These are phyloP conservation scores for Entophlyctis luteolus DNA, from an alignment of 192 early-diverging fungal genomes.

Conservation along the genomic window DNA sequence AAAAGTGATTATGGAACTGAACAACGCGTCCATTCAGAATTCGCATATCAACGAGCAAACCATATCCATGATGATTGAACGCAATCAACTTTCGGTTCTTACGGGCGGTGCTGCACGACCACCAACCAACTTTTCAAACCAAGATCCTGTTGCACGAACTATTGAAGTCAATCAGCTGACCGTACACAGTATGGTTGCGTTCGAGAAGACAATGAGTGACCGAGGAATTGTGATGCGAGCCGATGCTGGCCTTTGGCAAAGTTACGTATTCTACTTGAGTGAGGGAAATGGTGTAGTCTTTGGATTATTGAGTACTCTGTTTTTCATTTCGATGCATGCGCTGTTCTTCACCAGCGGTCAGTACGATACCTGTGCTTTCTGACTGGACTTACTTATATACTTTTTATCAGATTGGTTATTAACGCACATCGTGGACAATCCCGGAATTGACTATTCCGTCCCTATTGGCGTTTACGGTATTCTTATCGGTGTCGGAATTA, in stretches of 20 bases:
- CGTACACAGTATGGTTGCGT: slow-evolving; percentile 58
- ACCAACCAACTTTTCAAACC: slow-evolving; percentile 49
- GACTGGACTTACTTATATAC: no score
- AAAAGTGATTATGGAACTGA: slow-evolving; percentile 45
- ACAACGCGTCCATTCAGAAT: slow-evolving; percentile 54
- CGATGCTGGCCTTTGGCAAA: slow-evolving; percentile 4
- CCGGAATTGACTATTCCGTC: slow-evolving; percentile 32
- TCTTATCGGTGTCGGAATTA: slow-evolving; percentile 45
- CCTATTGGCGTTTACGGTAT: slow-evolving; percentile 59
- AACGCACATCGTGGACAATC: neutral
- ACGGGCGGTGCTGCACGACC: slow-evolving; percentile 38
- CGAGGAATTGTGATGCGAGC: slow-evolving; percentile 20
- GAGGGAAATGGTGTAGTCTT: slow-evolving; percentile 40
- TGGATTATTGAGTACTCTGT: slow-evolving; percentile 33
- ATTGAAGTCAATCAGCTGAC: slow-evolving; percentile 71
- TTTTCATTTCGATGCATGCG: slow-evolving; percentile 60
- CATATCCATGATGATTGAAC: slow-evolving; percentile 69
- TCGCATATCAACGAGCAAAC: slow-evolving; percentile 63
- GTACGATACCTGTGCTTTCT: no score
- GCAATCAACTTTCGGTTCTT: slow-evolving; percentile 58
- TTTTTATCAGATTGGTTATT: slow-evolving; percentile 43
- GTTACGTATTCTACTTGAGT: slow-evolving; percentile 37
- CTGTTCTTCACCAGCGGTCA: slow-evolving; percentile 40
- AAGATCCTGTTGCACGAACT: slow-evolving; percentile 55
- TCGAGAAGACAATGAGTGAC: slow-evolving; percentile 38